Evolutionary conservation across 1,139 yeast species (phyloP).

Genomic region (Saccharomyces pastorianus): DNA sequence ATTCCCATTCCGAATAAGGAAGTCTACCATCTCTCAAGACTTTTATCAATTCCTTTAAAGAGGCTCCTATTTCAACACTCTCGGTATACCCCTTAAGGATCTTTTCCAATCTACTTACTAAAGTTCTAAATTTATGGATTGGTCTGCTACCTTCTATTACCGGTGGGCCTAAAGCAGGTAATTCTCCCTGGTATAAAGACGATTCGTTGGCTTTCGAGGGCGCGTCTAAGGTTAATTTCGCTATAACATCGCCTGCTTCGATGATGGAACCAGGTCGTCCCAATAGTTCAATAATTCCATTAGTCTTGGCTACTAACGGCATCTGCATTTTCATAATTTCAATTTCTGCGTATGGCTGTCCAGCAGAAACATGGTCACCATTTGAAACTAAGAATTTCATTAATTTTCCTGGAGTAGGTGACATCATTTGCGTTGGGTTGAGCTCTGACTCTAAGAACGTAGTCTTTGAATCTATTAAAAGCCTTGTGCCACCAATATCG

Average conservation of each 20-base stretch:
- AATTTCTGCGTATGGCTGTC: conserved; percentile 95
- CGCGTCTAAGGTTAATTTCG: conserved; percentile 87
- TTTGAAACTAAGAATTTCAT: conserved; percentile 88
- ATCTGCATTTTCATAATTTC: conserved; percentile 98
- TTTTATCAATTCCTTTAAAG: conserved; percentile 63
- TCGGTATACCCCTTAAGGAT: conserved; percentile 88
- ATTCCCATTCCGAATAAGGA: conserved; percentile 89
- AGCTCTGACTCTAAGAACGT: conserved; percentile 88
- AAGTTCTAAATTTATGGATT: conserved; percentile 59
- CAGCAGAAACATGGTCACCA: conserved; percentile 87
- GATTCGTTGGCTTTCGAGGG: conserved; percentile 97
- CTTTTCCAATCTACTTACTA: conserved; percentile 56
- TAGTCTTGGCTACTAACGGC: conserved; percentile 87
- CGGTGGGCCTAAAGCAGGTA: conserved; percentile 84
- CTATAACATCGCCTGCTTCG: conserved; percentile 92
- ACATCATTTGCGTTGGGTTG: conserved; percentile 95
- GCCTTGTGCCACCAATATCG: conserved; percentile 88
- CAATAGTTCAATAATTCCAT: conserved; percentile 83
- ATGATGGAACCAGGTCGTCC: conserved; percentile 98
- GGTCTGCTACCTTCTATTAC: conserved; percentile 76
- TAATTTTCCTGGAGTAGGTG: conserved; percentile 97
- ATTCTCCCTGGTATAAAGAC: conserved; percentile 84
- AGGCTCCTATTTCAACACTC: conserved; percentile 82
- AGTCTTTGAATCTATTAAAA: conserved; percentile 91
- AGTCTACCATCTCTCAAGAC: conserved; percentile 70